Evolutionary conservation across 139 green algal genomes (phyloP), one percentile per base, ranked within the genome.

Genomic region (Desmodesmus armatus): DNA sequence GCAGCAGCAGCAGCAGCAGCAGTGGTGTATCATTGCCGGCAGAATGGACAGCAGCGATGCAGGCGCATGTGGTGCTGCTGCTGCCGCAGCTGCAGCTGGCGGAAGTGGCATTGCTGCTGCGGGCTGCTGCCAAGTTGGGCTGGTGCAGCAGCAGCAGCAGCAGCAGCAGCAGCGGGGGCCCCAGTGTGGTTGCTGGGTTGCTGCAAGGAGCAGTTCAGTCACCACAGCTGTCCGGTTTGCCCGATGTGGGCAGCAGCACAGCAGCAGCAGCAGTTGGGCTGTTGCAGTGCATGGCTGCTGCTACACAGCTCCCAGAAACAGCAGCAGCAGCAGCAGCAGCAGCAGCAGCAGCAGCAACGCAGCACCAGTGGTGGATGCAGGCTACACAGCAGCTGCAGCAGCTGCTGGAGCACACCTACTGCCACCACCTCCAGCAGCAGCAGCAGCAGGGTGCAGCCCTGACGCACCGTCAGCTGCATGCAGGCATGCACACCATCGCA

Each of bases 71-170:
- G 55, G 4, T 82, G 25, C 35, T 47, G 55, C 35, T 58, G 76
- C 37, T 82, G 55, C 76, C 76, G 17, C 37, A 55, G 37, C 55
- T 82, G 23, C 72, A 35, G 9, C 55, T 82, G 37, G 17, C 41
- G 15, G 55, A 82, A 11, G 3, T 71, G 21, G 37, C n/a, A 23
- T 13, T 31, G 5, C 53, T 82, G 53, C 53, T 82, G 25, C 55
- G 55, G 21, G 35, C 76, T 41, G 76, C 76, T 15, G 27, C 23
- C 11, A 40, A 11, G 13, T 17, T 82, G 29, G 41, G 47, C 25
- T 82, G 76, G 76, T 29, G 25, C 55, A 71, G 55, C 76, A 29
- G 73, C 73, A 80, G 73, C 47, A 78, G 33, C 39, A 69, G 74
- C 49, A 81, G 74, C 21, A n/a, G 51, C 74, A 47, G 49, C 74